Evolutionary conservation across 371 early-diverging fungal genomes (phyloP).

Genomic region (Mucor irregularis): DNA sequence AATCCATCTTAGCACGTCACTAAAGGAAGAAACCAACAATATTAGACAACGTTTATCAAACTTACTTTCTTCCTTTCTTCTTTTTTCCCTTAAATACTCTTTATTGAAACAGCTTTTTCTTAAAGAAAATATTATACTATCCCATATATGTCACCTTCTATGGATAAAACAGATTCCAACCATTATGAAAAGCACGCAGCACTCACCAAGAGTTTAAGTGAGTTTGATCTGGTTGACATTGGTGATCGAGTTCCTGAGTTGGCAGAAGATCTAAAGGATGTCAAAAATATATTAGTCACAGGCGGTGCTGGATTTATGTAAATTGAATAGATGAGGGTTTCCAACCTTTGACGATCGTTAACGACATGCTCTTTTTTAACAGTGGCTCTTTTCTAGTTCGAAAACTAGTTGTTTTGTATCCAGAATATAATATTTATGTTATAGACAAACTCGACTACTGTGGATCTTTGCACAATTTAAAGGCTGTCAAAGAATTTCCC

Average conservation of each 20-base stretch:
- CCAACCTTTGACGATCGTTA: background rate
- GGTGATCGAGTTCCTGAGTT: slow-evolving; percentile 37
- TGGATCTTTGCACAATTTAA: slow-evolving; percentile 69
- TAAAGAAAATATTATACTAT: too few species aligned
- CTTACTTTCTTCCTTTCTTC: too few species aligned
- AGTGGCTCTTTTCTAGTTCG: slow-evolving; percentile 61
- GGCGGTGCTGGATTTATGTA: slow-evolving; percentile 92
- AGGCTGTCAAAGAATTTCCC: slow-evolving; percentile 50
- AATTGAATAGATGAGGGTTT: background rate
- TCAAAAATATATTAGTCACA: slow-evolving; percentile 73
- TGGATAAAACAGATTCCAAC: background rate
- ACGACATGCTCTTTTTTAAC: background rate
- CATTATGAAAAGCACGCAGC: slow-evolving; percentile 21
- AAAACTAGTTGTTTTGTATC: slow-evolving; percentile 66
- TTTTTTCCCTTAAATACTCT: slow-evolving; percentile 1
- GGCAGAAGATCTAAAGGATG: slow-evolving; percentile 30
- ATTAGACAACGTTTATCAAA: background rate
- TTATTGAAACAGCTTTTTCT: too few species aligned
- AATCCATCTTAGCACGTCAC: too few species aligned
- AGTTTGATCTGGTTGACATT: slow-evolving; percentile 50
- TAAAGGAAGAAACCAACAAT: background rate
- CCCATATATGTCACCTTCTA: slow-evolving; percentile 11
- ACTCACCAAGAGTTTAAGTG: slow-evolving; percentile 29
- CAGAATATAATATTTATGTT: slow-evolving; percentile 70
- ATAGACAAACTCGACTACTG: slow-evolving; percentile 87